Percentiles rank a stretch among this genome's conserved stretches.
phyloP scores from a whole-genome alignment of 2,329 filamentous ascomycete genomes.

The Colletotrichum sp. region DNA sequence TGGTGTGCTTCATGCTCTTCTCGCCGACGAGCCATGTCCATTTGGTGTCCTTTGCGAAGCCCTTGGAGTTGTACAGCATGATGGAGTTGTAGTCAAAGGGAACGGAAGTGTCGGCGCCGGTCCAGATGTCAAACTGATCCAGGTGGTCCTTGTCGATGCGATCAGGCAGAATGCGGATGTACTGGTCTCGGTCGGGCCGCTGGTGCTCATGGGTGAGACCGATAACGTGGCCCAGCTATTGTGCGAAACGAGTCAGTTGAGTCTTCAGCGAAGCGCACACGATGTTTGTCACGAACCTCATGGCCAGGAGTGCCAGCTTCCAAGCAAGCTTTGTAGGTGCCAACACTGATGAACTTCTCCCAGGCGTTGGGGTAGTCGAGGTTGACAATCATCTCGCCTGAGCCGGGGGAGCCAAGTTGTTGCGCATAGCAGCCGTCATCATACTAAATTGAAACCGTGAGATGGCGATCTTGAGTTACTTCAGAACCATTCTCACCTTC shows the following conservation, averaged over 20 bases:
- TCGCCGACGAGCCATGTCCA: neutral
- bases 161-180: neutral
- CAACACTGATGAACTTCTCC: accelerated
- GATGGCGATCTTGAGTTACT: neutral
- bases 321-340: neutral
- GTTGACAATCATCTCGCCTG: neutral
- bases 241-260: neutral
- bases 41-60: neutral
- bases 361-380: neutral
- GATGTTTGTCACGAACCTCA: neutral
- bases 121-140: neutral
- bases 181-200: neutral
- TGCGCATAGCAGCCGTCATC: neutral
- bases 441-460: neutral
- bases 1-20: neutral
- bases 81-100: conserved; percentile 12
- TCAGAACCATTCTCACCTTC: neutral
- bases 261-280: neutral
- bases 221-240: neutral
- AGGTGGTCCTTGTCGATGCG: neutral
- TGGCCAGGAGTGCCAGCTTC: neutral
- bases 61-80: neutral
- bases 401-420: neutral
- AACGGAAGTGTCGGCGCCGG: neutral
- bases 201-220: conserved; percentile 2